Percentiles rank a stretch among this genome's conserved stretches.
Conservation (phyloP, 1,284 basidiomycete genomes). For the Sporisorium scitamineum region DNA sequence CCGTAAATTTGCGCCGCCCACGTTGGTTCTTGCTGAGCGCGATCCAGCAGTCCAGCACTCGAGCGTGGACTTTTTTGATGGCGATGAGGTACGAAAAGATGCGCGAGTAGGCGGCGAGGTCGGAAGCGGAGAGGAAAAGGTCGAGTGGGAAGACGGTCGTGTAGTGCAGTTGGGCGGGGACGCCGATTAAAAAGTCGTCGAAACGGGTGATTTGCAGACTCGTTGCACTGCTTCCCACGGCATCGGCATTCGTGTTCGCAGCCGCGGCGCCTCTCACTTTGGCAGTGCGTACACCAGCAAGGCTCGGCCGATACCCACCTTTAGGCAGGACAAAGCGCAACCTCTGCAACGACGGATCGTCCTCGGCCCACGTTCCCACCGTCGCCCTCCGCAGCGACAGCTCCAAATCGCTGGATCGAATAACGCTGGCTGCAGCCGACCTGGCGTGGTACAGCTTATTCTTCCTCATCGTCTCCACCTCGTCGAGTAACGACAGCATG, state of each 20-base stretch:
- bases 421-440: constrained; percentile 74
- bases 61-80: constrained; percentile 82
- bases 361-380: constrained; percentile 53
- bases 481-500: constrained; percentile 76
- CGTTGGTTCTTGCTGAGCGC: constrained; percentile 84
- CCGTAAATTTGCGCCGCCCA: constrained; percentile 83
- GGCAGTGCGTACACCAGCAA: constrained; percentile 26
- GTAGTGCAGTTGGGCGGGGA: constrained; percentile 53
- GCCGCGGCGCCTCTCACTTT: constrained; percentile 29
- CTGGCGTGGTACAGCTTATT: constrained; percentile 71
- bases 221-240: background rate
- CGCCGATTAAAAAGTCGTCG: constrained; percentile 51
- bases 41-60: constrained; percentile 83
- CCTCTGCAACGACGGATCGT: constrained; percentile 50
- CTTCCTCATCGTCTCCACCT: constrained; percentile 79
- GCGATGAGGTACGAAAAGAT: constrained; percentile 86
- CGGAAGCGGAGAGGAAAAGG: constrained; percentile 82
- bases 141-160: constrained; percentile 80
- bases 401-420: constrained; percentile 54
- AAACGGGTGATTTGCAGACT: constrained; percentile 32
- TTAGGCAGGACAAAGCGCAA: constrained; percentile 42
- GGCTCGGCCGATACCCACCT: constrained; percentile 39
- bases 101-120: constrained; percentile 80
- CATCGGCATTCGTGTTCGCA: constrained; percentile 4
- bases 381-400: constrained; percentile 49